Evolutionary conservation across 2,329 filamentous ascomycete genomes (phyloP).

Genomic region (Fusarium sarcochroum): DNA sequence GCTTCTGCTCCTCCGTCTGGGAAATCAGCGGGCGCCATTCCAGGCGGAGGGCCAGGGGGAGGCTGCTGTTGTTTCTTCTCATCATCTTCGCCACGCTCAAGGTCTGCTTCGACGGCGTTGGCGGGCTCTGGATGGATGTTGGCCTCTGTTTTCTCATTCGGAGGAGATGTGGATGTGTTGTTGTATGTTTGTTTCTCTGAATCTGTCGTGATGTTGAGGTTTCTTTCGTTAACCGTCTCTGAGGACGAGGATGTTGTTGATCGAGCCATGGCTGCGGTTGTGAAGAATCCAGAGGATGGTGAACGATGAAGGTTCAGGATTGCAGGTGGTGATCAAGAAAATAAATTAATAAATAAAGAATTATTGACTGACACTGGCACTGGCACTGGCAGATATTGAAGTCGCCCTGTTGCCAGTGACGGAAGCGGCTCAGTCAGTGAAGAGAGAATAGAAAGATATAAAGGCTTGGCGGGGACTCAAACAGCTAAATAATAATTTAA

Average conservation of each 20-base stretch:
- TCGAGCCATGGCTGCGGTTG: slow-evolving; percentile 36
- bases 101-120: slow-evolving; percentile 50
- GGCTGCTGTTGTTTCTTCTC: slow-evolving; percentile 33
- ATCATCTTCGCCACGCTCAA: slow-evolving; percentile 37
- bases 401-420: neutral
- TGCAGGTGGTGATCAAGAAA: neutral
- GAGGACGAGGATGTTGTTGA: slow-evolving; percentile 48
- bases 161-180: slow-evolving; percentile 18
- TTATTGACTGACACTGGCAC: neutral
- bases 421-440: neutral
- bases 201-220: slow-evolving; percentile 15
- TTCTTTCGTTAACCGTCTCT: slow-evolving; percentile 44
- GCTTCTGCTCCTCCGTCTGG: slow-evolving; percentile 71
- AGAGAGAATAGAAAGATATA: neutral
- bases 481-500: neutral
- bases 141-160: slow-evolving; percentile 25
- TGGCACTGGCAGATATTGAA: neutral
- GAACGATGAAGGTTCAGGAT: too few relatives aligned
- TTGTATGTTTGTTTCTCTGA: slow-evolving; percentile 26
- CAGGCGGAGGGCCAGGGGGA: slow-evolving; percentile 48
- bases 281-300: neutral
- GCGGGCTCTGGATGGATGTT: slow-evolving; percentile 48
- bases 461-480: neutral
- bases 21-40: slow-evolving; percentile 64
- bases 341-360: neutral